Conservation (phyloP, 768 basidiomycete genomes). For the Boletellus emodensis region DNA sequence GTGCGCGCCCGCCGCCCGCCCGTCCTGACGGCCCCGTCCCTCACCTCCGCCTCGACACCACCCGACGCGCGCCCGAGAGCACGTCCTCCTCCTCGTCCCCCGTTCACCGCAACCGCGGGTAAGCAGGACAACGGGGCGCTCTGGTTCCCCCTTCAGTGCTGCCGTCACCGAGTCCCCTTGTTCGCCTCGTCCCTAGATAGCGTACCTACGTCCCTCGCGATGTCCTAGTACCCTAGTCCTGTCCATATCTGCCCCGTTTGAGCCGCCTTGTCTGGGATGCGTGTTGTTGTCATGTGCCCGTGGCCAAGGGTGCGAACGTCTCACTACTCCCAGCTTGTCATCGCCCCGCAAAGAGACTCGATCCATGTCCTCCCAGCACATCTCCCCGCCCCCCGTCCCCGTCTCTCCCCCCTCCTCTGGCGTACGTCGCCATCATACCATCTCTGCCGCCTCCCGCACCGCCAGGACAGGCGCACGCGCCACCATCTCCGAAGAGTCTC, state of each 20-base stretch:
- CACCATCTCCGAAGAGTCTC: conserved; percentile 63
- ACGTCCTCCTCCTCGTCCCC: no score
- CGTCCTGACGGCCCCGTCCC: no score
- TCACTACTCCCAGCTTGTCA: neutral
- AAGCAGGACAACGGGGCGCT: no score
- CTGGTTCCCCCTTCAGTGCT: no score
- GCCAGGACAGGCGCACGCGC: conserved; percentile 59
- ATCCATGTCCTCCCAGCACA: conserved; percentile 37
- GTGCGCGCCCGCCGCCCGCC: conserved; percentile 7
- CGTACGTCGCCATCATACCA: conserved; percentile 82
- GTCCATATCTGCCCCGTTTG: neutral
- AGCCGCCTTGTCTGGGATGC: neutral
- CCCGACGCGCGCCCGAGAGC: no score
- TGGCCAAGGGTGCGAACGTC: conserved; percentile 24
- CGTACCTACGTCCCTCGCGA: no score
- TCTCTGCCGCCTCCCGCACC: conserved; percentile 68
- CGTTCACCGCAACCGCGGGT: no score
- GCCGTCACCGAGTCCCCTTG: no score
- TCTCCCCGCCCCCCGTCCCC: conserved; percentile 41
- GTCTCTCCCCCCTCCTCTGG: conserved; percentile 37
- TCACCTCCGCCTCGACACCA: no score
- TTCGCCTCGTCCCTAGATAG: no score
- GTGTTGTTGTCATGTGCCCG: conserved; percentile 15
- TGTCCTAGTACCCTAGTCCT: neutral
- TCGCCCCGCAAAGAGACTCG: neutral